Base-by-base conservation (phyloP, 2,329 filamentous ascomycete genomes). In the Claviceps arundinis region DNA sequence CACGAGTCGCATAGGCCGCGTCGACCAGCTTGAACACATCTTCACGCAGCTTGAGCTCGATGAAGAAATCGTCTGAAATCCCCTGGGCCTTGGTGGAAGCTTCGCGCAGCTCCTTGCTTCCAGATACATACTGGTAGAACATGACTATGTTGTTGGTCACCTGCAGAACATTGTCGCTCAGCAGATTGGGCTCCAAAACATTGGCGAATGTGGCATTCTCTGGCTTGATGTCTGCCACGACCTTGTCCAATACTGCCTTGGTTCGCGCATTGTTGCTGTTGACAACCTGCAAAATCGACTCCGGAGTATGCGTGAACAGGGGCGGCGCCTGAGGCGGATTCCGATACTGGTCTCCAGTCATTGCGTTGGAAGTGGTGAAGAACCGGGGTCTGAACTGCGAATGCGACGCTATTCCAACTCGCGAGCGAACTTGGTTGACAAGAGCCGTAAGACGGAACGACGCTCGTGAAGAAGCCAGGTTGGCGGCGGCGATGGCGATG, bases 121-220 rank as follows among this genome's bases (percentile, higher is more conserved):
- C 77, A 17, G 84, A 89, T 3, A 91, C 85, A 57, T 87, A 82
- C 62, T 89, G 84, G 67, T 90, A 91, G 69, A 93, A 90, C 57
- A 82, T 81, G 50, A 90, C 70, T 57, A 89, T 89, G 54, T 82
- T 75, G 47, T 74, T 69, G 56, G 76, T 73, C 26, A 86, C 71
- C 1, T 73, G 72, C 58, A 77, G 73, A 43, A 73, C 63, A 65
- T 90, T 86, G 69, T 89, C 85, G 60, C 87, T 85, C 48, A 81
- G 73, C 30, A 85, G 81, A 63, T 93, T 82, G 17, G 89, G 89
- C 34, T 73, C 69, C 49, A 80, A 64, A 48, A 78, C 73, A n/a
- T 73, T 72, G 50, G 70, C 67, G 59, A 80, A 81, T n/a, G 69
- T 76, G 24, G 75, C 73, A 54, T 73, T 70, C 53, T 72, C 70